Percentiles rank a stretch among this genome's conserved stretches.
Conservation (phyloP, 352 stramenopile species). For the Phytopythium cucurbitacearum region DNA sequence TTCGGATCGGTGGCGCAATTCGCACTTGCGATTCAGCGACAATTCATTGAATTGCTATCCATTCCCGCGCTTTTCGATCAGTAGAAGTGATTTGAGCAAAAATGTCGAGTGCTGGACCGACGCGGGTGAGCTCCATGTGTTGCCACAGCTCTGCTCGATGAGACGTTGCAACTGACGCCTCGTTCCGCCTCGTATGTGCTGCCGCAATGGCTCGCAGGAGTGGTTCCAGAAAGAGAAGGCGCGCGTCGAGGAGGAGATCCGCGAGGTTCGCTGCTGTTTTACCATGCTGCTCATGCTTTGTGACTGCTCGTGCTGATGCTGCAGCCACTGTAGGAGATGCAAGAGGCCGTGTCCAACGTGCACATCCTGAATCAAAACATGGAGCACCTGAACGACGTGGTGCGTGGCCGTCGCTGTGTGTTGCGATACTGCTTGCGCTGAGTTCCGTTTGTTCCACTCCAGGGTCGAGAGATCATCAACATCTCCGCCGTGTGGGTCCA, state of each 20-base stretch:
- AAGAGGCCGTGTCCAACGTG: slow-evolving; percentile 77
- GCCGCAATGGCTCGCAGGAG: slow-evolving; percentile 21
- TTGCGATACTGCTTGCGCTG: background rate
- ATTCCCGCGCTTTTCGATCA: too few relatives aligned
- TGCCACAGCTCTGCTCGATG: background rate
- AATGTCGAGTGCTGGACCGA: slow-evolving; percentile 1
- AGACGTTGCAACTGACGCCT: background rate
- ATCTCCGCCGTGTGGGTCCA: slow-evolving; percentile 72
- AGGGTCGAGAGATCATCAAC: slow-evolving; percentile 71
- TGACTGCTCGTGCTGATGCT: slow-evolving; percentile 1
- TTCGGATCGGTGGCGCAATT: background rate
- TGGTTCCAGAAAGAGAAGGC: slow-evolving; percentile 67
- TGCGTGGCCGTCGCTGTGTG: slow-evolving; percentile 14
- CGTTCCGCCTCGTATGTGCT: background rate
- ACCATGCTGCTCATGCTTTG: background rate
- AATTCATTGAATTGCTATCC: too few relatives aligned
- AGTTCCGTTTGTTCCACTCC: background rate
- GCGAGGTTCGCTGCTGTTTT: slow-evolving; percentile 31
- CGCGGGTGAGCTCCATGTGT: background rate
- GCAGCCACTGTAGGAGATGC: slow-evolving; percentile 46
- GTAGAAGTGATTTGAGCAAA: too few relatives aligned
- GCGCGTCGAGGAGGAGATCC: slow-evolving; percentile 66
- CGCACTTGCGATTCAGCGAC: background rate
- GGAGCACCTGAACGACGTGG: slow-evolving; percentile 79
- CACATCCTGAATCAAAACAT: slow-evolving; percentile 81